Conservation (phyloP, 805 yeast species). For the Ogataea ramenticola region DNA sequence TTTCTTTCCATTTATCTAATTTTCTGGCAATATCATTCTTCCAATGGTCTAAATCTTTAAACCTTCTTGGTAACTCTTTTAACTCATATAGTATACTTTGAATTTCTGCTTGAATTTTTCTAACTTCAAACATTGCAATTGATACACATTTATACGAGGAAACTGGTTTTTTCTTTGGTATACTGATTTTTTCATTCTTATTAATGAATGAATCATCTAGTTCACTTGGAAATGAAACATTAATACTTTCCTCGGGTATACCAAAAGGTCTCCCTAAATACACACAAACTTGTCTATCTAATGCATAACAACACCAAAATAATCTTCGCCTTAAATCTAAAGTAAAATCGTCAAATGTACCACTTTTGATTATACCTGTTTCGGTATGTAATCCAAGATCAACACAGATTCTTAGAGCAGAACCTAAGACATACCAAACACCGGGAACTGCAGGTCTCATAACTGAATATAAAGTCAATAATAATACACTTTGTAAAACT, state of each 20-base stretch:
- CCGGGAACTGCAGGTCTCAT: conserved; percentile 91
- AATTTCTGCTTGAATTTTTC: conserved; percentile 72
- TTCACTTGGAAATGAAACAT: conserved; percentile 63
- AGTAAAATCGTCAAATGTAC: conserved; percentile 40
- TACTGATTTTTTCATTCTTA: conserved; percentile 19
- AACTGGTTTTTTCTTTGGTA: conserved; percentile 21
- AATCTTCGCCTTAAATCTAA: conserved; percentile 66
- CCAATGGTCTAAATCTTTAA: conserved; percentile 53
- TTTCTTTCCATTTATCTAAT: conserved; percentile 56
- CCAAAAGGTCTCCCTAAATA: conserved; percentile 86
- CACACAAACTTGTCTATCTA: conserved; percentile 82
- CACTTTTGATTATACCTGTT: conserved; percentile 7
- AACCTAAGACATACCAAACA: conserved; percentile 86
- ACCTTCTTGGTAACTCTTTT: conserved; percentile 64
- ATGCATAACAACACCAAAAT: conserved; percentile 85
- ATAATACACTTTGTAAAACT: conserved; percentile 62
- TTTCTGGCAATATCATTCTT: conserved; percentile 40
- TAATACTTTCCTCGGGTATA: conserved; percentile 73
- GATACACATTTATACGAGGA: conserved; percentile 57
- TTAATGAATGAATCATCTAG: conserved; percentile 65
- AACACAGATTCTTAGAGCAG: conserved; percentile 70
- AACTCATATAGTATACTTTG: conserved; percentile 66
- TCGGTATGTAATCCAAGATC: conserved; percentile 84
- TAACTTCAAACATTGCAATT: conserved; percentile 55
- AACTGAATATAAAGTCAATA: conserved; percentile 63